Evolutionary conservation across 768 basidiomycete genomes (phyloP).

Genomic region (Crepidotus variabilis): DNA sequence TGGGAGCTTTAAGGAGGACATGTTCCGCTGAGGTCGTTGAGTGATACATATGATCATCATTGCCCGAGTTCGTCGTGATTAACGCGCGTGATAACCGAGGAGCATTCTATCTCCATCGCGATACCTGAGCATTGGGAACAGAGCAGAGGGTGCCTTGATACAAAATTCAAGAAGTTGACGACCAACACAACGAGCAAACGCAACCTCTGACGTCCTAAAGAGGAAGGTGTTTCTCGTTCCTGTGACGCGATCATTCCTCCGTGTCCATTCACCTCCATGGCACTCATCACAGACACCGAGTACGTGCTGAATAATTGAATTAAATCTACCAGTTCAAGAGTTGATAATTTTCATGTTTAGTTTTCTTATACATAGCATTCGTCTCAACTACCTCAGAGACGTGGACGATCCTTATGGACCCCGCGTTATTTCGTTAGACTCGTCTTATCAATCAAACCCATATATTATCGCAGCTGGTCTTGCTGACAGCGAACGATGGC

Average conservation of each 20-base stretch:
- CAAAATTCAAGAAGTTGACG: too few relatives aligned
- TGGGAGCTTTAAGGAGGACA: too few relatives aligned
- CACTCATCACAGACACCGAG: constrained; percentile 22
- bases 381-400: constrained; percentile 83
- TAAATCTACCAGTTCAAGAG: neutral
- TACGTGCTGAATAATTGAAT: constrained; percentile 5
- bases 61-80: too few relatives aligned
- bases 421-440: constrained; percentile 77
- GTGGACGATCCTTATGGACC: constrained; percentile 84
- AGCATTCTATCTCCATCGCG: neutral
- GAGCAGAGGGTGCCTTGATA: too few relatives aligned
- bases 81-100: neutral
- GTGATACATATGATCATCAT: too few relatives aligned
- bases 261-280: constrained; percentile 10
- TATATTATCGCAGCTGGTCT: constrained; percentile 79
- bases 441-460: constrained; percentile 74
- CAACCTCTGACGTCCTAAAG: neutral
- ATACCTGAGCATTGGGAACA: neutral
- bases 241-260: neutral
- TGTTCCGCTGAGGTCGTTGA: too few relatives aligned
- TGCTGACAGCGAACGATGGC: constrained; percentile 79
- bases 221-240: neutral
- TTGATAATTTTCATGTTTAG: constrained; percentile 22
- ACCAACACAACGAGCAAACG: neutral
- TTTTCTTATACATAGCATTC: constrained; percentile 79